These are phyloP conservation scores for Lumnitzera littorea DNA, from an alignment of 345 rosid species.

Conservation along the genomic window DNA sequence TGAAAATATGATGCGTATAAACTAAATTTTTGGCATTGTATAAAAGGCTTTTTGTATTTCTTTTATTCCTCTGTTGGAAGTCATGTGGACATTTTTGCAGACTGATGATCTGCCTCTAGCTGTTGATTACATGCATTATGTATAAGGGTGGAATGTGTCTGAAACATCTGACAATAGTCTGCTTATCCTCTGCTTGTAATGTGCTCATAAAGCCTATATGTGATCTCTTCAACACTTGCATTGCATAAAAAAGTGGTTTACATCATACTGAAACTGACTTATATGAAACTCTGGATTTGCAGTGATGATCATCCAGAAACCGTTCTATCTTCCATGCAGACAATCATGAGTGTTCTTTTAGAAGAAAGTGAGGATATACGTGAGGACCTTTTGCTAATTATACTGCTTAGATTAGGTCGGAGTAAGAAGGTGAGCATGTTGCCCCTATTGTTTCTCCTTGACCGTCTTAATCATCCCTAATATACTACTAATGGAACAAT, in stretches of 20 bases:
- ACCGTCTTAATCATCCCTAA: neutral
- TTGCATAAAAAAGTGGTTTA: neutral
- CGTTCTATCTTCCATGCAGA: conserved; percentile 84
- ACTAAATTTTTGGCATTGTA: too few species aligned
- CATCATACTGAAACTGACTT: conserved; percentile 9
- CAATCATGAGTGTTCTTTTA: conserved; percentile 72
- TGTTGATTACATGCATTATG: too few species aligned
- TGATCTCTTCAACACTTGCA: too few species aligned
- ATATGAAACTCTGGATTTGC: conserved; percentile 18
- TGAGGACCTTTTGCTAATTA: conserved; percentile 64
- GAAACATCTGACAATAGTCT: too few species aligned
- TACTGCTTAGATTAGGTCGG: conserved; percentile 73
- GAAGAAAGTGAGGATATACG: conserved; percentile 90
- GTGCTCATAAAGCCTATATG: too few species aligned
- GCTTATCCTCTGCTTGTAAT: too few species aligned
- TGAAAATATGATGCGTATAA: too few species aligned
- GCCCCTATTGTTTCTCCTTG: conserved; percentile 3
- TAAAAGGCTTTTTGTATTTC: too few species aligned
- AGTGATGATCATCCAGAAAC: conserved; percentile 94
- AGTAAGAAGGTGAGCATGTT: conserved; percentile 54
- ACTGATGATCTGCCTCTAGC: too few species aligned
- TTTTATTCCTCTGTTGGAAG: too few species aligned
- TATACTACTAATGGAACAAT: neutral
- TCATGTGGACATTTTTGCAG: too few species aligned
- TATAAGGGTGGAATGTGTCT: too few species aligned